These are phyloP conservation scores for Paramyrothecium sp. DNA, from an alignment of 2,329 filamentous ascomycete species.

Conservation along the genomic window DNA sequence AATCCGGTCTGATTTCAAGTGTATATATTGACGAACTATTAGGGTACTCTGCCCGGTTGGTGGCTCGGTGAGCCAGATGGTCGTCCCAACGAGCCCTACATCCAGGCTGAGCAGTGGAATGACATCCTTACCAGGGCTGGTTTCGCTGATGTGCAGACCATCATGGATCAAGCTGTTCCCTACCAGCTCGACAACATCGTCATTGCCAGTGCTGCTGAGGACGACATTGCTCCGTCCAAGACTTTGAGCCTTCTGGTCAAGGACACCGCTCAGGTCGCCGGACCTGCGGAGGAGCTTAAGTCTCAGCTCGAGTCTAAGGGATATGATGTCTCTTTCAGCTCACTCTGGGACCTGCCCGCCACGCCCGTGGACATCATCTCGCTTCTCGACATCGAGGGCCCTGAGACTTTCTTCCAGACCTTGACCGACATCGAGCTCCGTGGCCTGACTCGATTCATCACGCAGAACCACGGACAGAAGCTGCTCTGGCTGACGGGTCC, in stretches of 20 bases:
- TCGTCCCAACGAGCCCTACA: neutral
- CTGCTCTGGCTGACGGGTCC: neutral
- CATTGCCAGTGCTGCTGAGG: neutral
- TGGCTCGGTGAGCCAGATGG: neutral
- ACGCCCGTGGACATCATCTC: neutral
- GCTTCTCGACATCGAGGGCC: neutral
- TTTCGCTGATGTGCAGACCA: neutral
- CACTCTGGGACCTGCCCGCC: neutral
- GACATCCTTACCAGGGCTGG: neutral
- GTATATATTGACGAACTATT: neutral
- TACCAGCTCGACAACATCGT: neutral
- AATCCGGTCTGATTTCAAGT: neutral
- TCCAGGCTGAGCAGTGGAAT: neutral
- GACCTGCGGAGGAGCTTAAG: neutral
- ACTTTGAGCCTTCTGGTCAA: neutral
- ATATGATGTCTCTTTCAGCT: neutral
- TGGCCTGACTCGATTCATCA: neutral
- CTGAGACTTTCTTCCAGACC: neutral
- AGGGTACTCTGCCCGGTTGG: neutral
- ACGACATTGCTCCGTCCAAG: neutral
- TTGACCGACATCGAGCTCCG: neutral
- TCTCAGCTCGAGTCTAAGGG: neutral
- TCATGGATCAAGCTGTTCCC: neutral
- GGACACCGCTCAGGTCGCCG: neutral
- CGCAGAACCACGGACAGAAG: neutral